Evolutionary conservation across 305 asterid genomes (phyloP).

Genomic region (Euphrasia arctica): DNA sequence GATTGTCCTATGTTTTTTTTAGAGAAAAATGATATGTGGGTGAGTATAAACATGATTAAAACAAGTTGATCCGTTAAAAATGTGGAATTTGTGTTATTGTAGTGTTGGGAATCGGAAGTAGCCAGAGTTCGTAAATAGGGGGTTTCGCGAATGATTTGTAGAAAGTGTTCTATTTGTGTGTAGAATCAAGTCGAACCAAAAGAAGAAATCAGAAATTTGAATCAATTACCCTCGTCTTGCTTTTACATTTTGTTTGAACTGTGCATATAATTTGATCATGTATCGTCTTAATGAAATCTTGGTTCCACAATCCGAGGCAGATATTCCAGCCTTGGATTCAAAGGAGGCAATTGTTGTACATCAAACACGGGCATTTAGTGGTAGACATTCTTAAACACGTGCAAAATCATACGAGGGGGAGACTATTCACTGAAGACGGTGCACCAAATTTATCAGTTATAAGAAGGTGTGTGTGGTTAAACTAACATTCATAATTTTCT

Average conservation of each 20-base stretch:
- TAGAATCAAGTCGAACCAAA: too few species aligned
- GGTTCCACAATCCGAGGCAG: too few species aligned
- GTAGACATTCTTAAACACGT: slow-evolving; percentile 32
- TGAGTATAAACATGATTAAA: too few species aligned
- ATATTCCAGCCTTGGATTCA: too few species aligned
- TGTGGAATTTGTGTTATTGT: background rate
- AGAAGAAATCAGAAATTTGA: background rate
- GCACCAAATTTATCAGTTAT: slow-evolving; percentile 35
- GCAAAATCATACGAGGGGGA: slow-evolving; percentile 28
- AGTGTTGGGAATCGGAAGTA: background rate
- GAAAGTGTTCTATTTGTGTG: background rate
- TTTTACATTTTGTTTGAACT: slow-evolving; percentile 5
- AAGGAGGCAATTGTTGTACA: slow-evolving; percentile 19
- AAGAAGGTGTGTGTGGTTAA: slow-evolving; percentile 25
- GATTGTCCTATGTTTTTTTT: background rate
- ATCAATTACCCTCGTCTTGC: background rate
- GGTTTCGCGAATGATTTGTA: background rate
- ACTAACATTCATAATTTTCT: too few species aligned
- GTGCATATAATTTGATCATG: too few species aligned
- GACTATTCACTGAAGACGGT: slow-evolving; percentile 27
- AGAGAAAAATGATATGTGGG: background rate
- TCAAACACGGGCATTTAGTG: slow-evolving; percentile 34
- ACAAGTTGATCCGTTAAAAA: too few species aligned
- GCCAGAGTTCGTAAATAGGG: background rate
- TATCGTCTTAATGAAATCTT: too few species aligned